Base-by-base conservation (phyloP, 2,329 filamentous ascomycete genomes). In the Camptophora hylomeconis region DNA sequence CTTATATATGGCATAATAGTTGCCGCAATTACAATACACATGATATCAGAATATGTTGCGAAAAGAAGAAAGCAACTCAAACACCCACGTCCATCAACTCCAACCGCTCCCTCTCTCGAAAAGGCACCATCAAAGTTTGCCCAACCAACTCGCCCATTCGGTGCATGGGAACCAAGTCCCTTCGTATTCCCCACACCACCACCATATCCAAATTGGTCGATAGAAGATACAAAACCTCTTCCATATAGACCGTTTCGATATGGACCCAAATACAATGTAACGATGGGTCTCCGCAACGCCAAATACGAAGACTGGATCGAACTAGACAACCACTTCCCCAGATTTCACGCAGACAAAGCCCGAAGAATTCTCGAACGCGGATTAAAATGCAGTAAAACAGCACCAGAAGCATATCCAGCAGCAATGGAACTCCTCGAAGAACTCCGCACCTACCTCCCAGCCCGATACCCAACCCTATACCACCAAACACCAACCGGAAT, bases 191-290 rank as follows among this genome's bases (percentile, higher is more conserved):
- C 77, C 1, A 48, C 56, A 1, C 70, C 75, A 4, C 30, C 54
- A 0, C 70, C 79, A 0, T 82, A 80, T 43, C 69, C 70, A 0
- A 52, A 70, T 48, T 86, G 80, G 77, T 72, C 74, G 23, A 50
- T 84, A 19, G 60, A 67, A 14, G 55, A 58, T n/a, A 80, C 76
- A 2, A 75, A 77, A 35, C 80, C 80, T 0, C 65, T 83, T 0
- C 77, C 78, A 0, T 87, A 87, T 53, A 69, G 80, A 5, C 78
- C 80, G 0, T 87, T 87, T 51, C 70, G 76, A 42, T 71, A 82
- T 49, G 80, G 80, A 0, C 79, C 79, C 5, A 78, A 74, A 37
- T 83, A 84, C 51, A 68, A 79, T 45, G 66, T 81, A 33, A 84
- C 75, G 1, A 80, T 86, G 75, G 80, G 80, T 0, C 61, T 87